A percentile compares a stretch with the other conserved stretches of the same genome.
phyloP scores from a whole-genome alignment of 1,139 yeast species.

The Pichia sp. region DNA sequence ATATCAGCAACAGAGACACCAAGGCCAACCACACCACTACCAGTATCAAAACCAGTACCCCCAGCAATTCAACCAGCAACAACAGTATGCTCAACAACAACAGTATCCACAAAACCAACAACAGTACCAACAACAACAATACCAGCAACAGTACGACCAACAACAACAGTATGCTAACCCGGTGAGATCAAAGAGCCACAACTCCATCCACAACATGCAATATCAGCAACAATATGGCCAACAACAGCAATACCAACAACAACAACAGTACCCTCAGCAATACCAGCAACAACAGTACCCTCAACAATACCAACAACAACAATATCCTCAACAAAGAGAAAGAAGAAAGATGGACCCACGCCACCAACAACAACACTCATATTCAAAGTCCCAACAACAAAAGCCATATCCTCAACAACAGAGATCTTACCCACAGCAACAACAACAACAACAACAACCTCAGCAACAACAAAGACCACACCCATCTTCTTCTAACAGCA shows the following conservation, averaged over 20 bases:
- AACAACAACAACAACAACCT: background rate
- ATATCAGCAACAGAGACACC: too few relatives aligned
- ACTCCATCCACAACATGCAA: too few relatives aligned
- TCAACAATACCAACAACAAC: slow-evolving; percentile 1
- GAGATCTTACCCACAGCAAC: background rate
- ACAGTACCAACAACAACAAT: slow-evolving; percentile 2
- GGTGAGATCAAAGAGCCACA: too few relatives aligned
- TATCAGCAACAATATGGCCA: background rate
- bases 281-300: slow-evolving; percentile 6
- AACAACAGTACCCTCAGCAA: background rate
- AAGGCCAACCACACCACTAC: too few relatives aligned
- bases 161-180: too few relatives aligned
- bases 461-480: too few relatives aligned
- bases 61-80: too few relatives aligned
- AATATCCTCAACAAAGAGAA: background rate
- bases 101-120: slow-evolving; percentile 5
- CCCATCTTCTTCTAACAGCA: background rate
- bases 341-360: background rate
- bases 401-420: slow-evolving; percentile 4
- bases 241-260: background rate
- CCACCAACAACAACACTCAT: background rate
- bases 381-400: background rate
- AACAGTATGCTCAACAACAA: slow-evolving; percentile 5
- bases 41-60: too few relatives aligned
- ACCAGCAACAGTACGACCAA: background rate